A percentile compares a stretch with the other conserved stretches of the same genome.
Conservation (phyloP, 306 rosid species). For the Coriaria nepalensis region DNA sequence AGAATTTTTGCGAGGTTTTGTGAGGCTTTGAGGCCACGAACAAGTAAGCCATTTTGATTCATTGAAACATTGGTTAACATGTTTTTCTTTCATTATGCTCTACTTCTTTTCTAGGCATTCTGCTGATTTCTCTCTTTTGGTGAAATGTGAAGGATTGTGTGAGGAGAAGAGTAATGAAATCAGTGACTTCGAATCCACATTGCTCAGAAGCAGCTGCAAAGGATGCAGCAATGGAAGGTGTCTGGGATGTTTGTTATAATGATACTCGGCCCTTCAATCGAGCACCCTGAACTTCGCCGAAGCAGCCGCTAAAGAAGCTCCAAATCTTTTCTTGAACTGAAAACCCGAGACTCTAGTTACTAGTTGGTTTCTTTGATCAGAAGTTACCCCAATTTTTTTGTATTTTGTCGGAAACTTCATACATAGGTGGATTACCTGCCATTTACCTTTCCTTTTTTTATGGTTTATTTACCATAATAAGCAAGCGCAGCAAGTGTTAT, state of each 20-base stretch:
- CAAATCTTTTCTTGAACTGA: conserved; percentile 15
- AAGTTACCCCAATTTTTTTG: no score
- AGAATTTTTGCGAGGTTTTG: conserved; percentile 53
- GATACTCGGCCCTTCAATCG: conserved; percentile 70
- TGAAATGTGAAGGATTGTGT: conserved; percentile 48
- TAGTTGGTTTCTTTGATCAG: no score
- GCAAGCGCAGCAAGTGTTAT: no score
- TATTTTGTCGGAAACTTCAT: no score
- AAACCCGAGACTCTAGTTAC: no score
- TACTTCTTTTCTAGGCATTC: no score
- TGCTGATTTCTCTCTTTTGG: neutral
- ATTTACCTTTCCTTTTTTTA: no score
- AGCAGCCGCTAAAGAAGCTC: conserved; percentile 6
- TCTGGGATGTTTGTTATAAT: conserved; percentile 83
- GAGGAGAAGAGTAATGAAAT: conserved; percentile 70
- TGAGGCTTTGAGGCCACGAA: conserved; percentile 64
- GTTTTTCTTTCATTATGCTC: no score
- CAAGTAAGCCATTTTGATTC: conserved; percentile 29
- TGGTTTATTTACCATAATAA: no score
- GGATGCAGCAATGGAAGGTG: conserved; percentile 81
- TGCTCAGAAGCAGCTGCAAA: conserved; percentile 53
- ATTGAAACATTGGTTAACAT: no score
- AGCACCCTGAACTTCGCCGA: conserved; percentile 40
- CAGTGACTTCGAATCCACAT: conserved; percentile 42
- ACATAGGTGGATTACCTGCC: no score